Evolutionary conservation across 306 rosid genomes (phyloP), one percentile per base, ranked within the genome.

Genomic region (Casuarina glauca): DNA sequence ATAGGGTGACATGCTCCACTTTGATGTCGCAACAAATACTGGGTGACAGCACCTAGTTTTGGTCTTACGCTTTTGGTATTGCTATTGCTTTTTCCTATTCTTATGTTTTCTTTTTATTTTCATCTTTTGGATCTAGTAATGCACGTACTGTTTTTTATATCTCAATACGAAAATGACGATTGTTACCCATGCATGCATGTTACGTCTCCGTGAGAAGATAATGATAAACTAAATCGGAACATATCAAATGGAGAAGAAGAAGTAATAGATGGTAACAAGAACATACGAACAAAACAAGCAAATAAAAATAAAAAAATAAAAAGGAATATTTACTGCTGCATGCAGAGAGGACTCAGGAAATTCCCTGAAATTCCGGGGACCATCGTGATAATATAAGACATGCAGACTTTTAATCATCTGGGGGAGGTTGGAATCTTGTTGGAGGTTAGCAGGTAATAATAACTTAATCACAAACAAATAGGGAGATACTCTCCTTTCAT

Each of bases 1-100:
- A 78, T 57, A 72, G 78, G 89, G 91, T 83, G 69, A 86, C 87
- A 83, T 87, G 93, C 83, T 87, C 84, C 91, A 76, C 88, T 85
- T 76, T 87, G 74, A 72, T 70, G 74, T 83, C 77, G 26, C 90
- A 85, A 63, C 73, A 76, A 75, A 80, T 51, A 36, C 69, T 46
- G 78, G 67, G 72, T 19, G 41, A 70, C 57, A 46, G 43, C 54
- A 36, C 35, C 17, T 10, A 4, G 42, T n/a, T 61, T 48, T 70
- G 72, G 45, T 46, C 72, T 38, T 71, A 20, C 60, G 70, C 76
- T 78, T 71, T 78, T 78, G 74, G 67, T 41, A 19, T 62, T 74
- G 9, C 35, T 60, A 48, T 64, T 77, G 66, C 53, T 75, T 3
- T 78, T 77, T 20, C 36, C 43, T 58, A 19, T 32, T 20, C 13